Conservation (phyloP, 2,329 filamentous ascomycete genomes). For the Claviceps pazoutovae region DNA sequence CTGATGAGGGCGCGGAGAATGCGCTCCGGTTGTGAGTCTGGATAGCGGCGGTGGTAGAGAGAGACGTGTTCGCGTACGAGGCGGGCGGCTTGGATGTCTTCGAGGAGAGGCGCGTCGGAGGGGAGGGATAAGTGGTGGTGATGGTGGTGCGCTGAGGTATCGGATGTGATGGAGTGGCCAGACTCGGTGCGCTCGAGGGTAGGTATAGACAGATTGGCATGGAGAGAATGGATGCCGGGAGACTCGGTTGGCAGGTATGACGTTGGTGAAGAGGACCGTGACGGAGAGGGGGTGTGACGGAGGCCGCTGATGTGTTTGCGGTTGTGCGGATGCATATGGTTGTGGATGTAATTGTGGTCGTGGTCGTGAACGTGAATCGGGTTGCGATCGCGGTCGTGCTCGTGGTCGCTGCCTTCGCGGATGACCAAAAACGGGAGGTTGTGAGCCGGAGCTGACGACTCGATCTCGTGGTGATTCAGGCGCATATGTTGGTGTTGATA, state of each 20-base stretch:
- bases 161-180: constrained; percentile 32
- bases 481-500: not conserved
- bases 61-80: constrained; percentile 35
- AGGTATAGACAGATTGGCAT: not conserved
- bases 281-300: constrained; percentile 10
- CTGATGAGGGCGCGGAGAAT: constrained; percentile 45
- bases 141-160: constrained; percentile 15
- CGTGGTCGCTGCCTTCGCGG: constrained; percentile 17
- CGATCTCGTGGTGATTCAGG: not conserved
- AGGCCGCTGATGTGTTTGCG: constrained; percentile 3
- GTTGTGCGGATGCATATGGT: constrained; percentile 1
- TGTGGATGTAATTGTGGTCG: constrained; percentile 3
- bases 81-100: constrained; percentile 32
- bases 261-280: constrained; percentile 11
- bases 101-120: constrained; percentile 10
- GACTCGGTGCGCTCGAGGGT: constrained; percentile 36
- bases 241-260: not conserved
- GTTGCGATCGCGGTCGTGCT: constrained; percentile 4
- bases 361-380: constrained; percentile 3
- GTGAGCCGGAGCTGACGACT: constrained; percentile 18
- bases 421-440: constrained; percentile 26
- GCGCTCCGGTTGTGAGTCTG: constrained; percentile 39
- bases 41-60: constrained; percentile 28
- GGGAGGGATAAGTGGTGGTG: constrained; percentile 15
- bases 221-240: not conserved